phyloP scores from a whole-genome alignment of 768 basidiomycete genomes.

The Calocybe indica region DNA sequence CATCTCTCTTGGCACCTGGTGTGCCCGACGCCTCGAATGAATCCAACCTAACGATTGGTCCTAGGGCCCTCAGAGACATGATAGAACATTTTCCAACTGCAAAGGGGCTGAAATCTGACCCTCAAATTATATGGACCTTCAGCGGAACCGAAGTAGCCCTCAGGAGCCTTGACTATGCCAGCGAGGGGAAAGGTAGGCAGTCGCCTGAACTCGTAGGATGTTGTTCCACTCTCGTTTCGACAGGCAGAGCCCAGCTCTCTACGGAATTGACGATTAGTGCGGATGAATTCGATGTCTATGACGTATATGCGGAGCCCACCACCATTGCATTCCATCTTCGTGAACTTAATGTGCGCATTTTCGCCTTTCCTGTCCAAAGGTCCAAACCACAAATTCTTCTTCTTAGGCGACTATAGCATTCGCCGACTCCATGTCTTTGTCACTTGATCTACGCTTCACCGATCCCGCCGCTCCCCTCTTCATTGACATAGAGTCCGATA shows the following conservation, averaged over 20 bases:
- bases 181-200: conserved; percentile 55
- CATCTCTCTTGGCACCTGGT: conserved; percentile 59
- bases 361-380: not conserved
- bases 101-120: conserved; percentile 61
- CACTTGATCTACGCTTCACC: conserved; percentile 71
- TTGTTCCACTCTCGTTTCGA: not conserved
- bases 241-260: conserved; percentile 58
- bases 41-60: conserved; percentile 67
- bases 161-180: conserved; percentile 59
- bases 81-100: conserved; percentile 75
- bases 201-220: not conserved
- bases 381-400: not conserved
- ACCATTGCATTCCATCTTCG: conserved; percentile 76
- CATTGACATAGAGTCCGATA: conserved; percentile 69
- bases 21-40: conserved; percentile 51
- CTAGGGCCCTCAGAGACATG: conserved; percentile 68
- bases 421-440: conserved; percentile 62
- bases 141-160: conserved; percentile 60
- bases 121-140: conserved; percentile 81
- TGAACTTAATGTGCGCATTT: conserved; percentile 65
- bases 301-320: conserved; percentile 55
- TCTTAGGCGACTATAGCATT: conserved; percentile 74
- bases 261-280: conserved; percentile 74
- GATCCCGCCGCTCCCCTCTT: conserved; percentile 70
- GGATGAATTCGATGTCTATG: conserved; percentile 78